Base-by-base conservation (phyloP, 2,329 filamentous ascomycete genomes). In the Gnomoniopsis sp. region DNA sequence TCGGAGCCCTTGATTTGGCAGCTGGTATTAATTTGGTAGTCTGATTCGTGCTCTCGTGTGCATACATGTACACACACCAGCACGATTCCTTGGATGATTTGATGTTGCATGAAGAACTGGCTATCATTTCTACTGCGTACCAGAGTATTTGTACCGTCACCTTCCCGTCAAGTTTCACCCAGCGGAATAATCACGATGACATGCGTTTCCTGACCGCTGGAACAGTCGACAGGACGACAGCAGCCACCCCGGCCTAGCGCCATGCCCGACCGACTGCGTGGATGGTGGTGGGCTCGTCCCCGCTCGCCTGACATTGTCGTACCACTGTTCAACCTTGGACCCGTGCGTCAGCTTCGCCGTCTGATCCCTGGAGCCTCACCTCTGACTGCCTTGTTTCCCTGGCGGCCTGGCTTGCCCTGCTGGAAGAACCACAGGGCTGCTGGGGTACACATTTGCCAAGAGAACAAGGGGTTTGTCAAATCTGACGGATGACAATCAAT, bases 251-350 rank as follows among this genome's bases (percentile, higher is more conserved):
- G 12, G 38, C 38, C 38, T 41, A 41, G 38, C 38, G 38, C 38
- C 6, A 41, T 41, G 14, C 12, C 34, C 38, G n/a, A n/a, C 43
- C n/a, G 22, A 23, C 19, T 48, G 22, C 21, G 14, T 48, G 19
- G 19, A 6, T 41, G 38, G 38, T n/a, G n/a, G 51, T 50, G 51
- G 34, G 30, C 57, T 41, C 44, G 38, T 38, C 57, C 49, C 48
- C 51, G 53, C 53, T 55, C 53, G 57, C 53, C 57, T 59, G 22
- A 47, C 41, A 47, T 52, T 34, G 46, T 53, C 52, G 57, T 26
- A 48, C 50, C 53, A 48, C 57, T 51, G 47, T 44, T 55, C 46
- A 26, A 14, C 12, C 17, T 34, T 12, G 26, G 51, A 44, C 38
- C 51, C 51, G 41, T 53, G 51, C 51, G 38, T 46, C n/a, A 11